A percentile compares a stretch with the other conserved stretches of the same genome.
These are phyloP conservation scores for Setomelanomma holmii DNA, from an alignment of 2,329 filamentous ascomycete genomes.

Conservation along the genomic window DNA sequence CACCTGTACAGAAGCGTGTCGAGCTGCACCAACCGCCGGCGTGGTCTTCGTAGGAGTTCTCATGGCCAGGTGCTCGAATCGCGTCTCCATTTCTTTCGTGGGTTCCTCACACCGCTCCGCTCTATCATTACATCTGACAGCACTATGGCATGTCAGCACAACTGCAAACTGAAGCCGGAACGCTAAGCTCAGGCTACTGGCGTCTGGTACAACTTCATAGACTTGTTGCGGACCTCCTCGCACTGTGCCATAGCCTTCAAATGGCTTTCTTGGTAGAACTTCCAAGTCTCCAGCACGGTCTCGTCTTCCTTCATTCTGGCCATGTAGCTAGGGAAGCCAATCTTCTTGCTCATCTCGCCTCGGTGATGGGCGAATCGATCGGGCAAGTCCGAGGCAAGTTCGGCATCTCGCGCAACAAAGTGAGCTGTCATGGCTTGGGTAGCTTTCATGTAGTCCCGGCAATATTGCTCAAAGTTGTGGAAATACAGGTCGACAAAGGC, in stretches of 20 bases:
- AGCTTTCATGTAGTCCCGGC: conserved; percentile 63
- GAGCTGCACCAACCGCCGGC: not conserved
- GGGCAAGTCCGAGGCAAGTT: conserved; percentile 50
- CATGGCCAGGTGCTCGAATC: not conserved
- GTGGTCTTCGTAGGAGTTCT: not conserved
- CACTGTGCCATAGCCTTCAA: conserved; percentile 58
- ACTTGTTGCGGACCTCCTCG: conserved; percentile 40
- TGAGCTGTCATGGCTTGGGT: conserved; percentile 63
- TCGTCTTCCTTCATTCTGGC: conserved; percentile 70
- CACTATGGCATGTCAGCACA: conserved; percentile 5
- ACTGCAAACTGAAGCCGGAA: not conserved
- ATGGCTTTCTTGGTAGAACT: conserved; percentile 66
- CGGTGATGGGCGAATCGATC: conserved; percentile 59
- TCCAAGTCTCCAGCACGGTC: conserved; percentile 67
- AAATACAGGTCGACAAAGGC: conserved; percentile 60
- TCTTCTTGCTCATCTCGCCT: conserved; percentile 57
- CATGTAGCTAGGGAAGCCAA: conserved; percentile 66
- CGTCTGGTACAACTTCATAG: conserved; percentile 35
- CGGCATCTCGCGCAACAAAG: conserved; percentile 61
- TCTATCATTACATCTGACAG: not conserved
- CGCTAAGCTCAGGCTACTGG: conserved; percentile 11
- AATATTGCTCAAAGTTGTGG: conserved; percentile 61
- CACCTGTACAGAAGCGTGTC: not conserved
- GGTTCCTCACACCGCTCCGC: not conserved
- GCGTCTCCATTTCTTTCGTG: not conserved